Evolutionary conservation across 495 filamentous ascomycete genomes (phyloP).

Genomic region (Penicillium paradoxum): DNA sequence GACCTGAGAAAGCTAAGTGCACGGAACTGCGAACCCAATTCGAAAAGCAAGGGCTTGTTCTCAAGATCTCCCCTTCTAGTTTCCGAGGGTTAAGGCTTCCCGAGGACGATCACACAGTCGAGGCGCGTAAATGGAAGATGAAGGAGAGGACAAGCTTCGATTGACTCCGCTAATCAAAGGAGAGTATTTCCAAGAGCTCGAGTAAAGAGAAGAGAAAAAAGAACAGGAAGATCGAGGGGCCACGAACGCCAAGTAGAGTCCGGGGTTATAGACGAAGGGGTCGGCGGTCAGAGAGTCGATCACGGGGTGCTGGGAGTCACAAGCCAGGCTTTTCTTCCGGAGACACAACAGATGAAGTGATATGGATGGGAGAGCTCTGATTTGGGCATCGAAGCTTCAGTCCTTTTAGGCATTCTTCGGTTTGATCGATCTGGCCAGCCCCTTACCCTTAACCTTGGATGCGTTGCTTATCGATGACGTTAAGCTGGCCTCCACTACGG

Average conservation of each 20-base stretch:
- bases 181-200: background rate
- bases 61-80: conserved; percentile 16
- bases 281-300: conserved; percentile 26
- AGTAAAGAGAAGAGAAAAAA: background rate
- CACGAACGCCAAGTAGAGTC: conserved; percentile 5
- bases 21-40: background rate
- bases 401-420: background rate
- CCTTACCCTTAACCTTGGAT: background rate
- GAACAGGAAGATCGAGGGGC: background rate
- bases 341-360: background rate
- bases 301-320: conserved; percentile 10
- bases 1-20: background rate
- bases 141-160: conserved; percentile 1
- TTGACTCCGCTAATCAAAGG: background rate
- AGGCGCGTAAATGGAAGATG: conserved; percentile 14
- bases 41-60: conserved; percentile 6
- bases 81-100: conserved; percentile 15
- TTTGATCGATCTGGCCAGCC: background rate
- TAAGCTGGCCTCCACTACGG: conserved; percentile 1
- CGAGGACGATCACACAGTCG: conserved; percentile 20
- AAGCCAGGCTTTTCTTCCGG: background rate
- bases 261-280: conserved; percentile 11
- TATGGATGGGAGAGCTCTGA: background rate
- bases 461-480: conserved; percentile 13
- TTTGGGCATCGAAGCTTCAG: background rate